Evolutionary conservation across 371 early-diverging fungal species (phyloP), one percentile per base, ranked within the genome.

Genomic region (Dipsacomyces acuminosporus): DNA sequence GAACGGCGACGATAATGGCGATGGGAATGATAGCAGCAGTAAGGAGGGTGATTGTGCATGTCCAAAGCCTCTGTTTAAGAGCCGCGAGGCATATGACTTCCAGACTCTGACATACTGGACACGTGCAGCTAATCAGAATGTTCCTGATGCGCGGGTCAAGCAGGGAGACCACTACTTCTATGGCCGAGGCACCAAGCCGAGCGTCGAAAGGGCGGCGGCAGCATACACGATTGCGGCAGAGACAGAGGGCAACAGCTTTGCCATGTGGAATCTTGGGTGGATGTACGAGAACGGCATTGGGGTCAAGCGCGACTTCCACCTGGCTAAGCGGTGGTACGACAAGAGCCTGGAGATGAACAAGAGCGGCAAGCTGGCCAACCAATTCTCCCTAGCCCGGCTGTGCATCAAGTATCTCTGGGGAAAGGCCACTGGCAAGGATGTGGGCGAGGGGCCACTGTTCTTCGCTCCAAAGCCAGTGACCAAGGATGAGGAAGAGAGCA

Each of bases 241-340:
- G 41, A 61, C 58, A n/a, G 87, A 91, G 24, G 56, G 61, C 9
- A 88, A 84, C 33, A 81, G 90, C 1, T 73, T 94, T 57, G 97
- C 94, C 3, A 90, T 93, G 87, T 98, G 90, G 88, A 96, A 93
- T 56, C 73, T 97, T 3, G 99, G 94, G 1, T 96, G 86, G 84
- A 95, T 96, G 94, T 83, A 95, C 62, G 98, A 98, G 64, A 82
- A 86, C 56, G 99, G 99, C n/a, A 49, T 93, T 17, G 94, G 99
- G 6, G 89, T 94, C 0, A 49, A 78, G 8, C 84, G 86, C 78
- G 96, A 97, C 70, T 91, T 83, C 57, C 87, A 92, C 61, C 74
- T 96, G 40, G 96, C 98, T 4, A 94, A 94, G 71, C 82, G 94
- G 34, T 85, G 82, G 64, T 97, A 95, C 61, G 96, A 95, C 72